Base-by-base conservation (phyloP, 495 filamentous ascomycete genomes). In the Neurospora sp. region DNA sequence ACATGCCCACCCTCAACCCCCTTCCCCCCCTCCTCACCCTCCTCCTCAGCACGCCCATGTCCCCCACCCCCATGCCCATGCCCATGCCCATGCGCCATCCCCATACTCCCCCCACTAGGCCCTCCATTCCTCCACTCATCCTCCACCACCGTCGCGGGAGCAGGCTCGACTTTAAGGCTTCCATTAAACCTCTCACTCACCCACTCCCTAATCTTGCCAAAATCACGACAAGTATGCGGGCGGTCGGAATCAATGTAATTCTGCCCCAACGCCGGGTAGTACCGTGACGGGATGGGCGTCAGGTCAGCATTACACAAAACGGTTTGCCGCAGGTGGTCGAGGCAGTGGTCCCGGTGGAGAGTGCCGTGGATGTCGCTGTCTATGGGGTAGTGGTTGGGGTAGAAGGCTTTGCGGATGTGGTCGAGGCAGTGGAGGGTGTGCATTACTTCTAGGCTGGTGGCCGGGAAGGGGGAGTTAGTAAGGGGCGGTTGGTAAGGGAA, bases 341-440 rank as follows among this genome's bases (percentile, higher is more conserved):
- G 48, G 9, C 72, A 73, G 37, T 73, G 72, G 11, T 73, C 72
- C 0, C 72, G 15, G 37, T 73, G 72, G 1, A 73, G 0, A 7
- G 13, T 3, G 13, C 40, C 45, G 37, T 40, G 48, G 39, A 40
- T 36, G 11, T 28, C 37, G 40, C 62, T 70, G 72, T 71, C 70
- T 6, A 71, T 5, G 1, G 72, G 72, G 24, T 73, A 73, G 62
- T 73, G 45, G 0, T 48, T 8, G 4, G 72, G 72, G 2, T 59
- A 73, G 0, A 73, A 73, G 21, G 66, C 69, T 40, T 73, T 69
- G 31, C 72, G 72, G 38, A 73, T 40, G 39, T 59, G 72, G 66
- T 73, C 45, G 7, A 73, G 72, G 15, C 72, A 73, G 39, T 73
- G 72, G 17, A 73, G 72, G 11, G 72, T 59, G 45, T 73, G 72